phyloP scores from a whole-genome alignment of 2,329 filamentous ascomycete species.

The Aspergillus costaricaensis region DNA sequence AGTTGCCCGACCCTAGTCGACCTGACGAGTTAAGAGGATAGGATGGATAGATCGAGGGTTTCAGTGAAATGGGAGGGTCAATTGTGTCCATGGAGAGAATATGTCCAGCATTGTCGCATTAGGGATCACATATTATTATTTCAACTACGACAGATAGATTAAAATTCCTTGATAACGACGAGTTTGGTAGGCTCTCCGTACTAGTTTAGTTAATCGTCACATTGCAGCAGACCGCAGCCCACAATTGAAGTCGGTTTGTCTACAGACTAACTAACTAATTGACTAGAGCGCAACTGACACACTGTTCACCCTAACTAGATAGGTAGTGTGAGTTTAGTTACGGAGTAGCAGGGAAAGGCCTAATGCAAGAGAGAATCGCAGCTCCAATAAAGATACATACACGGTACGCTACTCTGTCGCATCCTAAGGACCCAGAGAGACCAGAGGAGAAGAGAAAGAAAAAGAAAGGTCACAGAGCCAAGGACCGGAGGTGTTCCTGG shows the following conservation, averaged over 20 bases:
- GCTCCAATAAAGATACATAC: neutral
- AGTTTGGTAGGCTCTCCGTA: constrained; percentile 2
- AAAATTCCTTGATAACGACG: neutral
- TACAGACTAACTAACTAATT: constrained; percentile 1
- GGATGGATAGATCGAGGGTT: neutral
- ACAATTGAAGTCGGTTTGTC: constrained; percentile 11
- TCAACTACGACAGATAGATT: neutral
- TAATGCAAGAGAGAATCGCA: neutral
- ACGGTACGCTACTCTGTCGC: neutral
- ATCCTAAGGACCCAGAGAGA: neutral
- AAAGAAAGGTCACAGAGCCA: constrained; percentile 19
- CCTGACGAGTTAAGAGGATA: neutral
- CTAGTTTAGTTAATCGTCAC: neutral
- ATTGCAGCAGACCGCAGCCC: constrained; percentile 12
- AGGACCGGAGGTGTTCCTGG: constrained; percentile 30
- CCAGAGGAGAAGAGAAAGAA: constrained; percentile 7
- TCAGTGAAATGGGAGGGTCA: neutral
- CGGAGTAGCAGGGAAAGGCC: neutral
- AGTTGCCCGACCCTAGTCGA: constrained; percentile 10
- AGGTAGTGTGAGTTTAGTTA: neutral
- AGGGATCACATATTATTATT: neutral
- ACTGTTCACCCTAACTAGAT: neutral
- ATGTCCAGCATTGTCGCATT: neutral
- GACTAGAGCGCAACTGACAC: neutral
- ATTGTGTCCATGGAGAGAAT: neutral